Conservation (phyloP, 2,329 filamentous ascomycete genomes). For the Neopestalotiopsis sp. region DNA sequence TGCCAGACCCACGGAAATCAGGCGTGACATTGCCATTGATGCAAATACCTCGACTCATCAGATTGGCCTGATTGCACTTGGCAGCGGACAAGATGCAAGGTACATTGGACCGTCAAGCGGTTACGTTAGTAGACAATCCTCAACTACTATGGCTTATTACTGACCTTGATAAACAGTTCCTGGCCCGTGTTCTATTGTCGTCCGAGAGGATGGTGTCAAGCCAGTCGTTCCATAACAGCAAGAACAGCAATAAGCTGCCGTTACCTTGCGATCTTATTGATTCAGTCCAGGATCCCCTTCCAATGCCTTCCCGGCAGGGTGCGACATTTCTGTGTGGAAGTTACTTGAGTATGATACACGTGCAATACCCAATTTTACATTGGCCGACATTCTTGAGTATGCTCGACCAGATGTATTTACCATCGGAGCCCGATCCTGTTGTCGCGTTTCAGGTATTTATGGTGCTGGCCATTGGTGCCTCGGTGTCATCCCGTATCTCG, state of each 20-base stretch:
- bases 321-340: constrained; percentile 45
- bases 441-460: constrained; percentile 55
- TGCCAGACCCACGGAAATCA: constrained; percentile 23
- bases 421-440: constrained; percentile 34
- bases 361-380: constrained; percentile 57
- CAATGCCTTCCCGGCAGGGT: constrained; percentile 19
- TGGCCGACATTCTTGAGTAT: constrained; percentile 44
- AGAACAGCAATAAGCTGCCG: neutral
- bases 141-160: neutral
- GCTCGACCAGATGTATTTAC: constrained; percentile 42
- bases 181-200: constrained; percentile 54
- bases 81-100: constrained; percentile 50
- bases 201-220: constrained; percentile 30
- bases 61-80: constrained; percentile 58
- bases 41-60: constrained; percentile 43
- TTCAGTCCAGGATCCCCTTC: constrained; percentile 17
- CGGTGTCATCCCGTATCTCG: constrained; percentile 48
- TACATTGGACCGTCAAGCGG: constrained; percentile 63
- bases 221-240: neutral
- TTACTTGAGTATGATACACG: constrained; percentile 55
- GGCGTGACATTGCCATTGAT: constrained; percentile 21
- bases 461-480: constrained; percentile 57
- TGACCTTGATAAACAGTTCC: constrained; percentile 35
- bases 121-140: constrained; percentile 33
- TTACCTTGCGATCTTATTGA: constrained; percentile 6